Evolutionary conservation across 2,329 filamentous ascomycete species (phyloP).

Genomic region (Amauroascus verrucosus): DNA sequence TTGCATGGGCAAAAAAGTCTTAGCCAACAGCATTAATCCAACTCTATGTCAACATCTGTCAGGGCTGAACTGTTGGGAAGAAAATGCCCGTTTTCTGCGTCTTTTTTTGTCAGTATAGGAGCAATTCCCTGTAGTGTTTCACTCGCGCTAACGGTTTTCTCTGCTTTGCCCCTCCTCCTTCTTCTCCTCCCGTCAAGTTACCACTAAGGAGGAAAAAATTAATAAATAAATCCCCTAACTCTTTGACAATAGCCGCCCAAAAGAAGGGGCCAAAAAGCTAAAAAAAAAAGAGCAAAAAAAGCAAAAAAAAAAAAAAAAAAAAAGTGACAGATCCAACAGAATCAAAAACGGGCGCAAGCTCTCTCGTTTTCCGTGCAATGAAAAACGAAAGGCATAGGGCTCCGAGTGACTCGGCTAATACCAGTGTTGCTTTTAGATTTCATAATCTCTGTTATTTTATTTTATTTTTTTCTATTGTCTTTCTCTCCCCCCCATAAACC

Average conservation of each 20-base stretch:
- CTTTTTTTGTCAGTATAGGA: not conserved
- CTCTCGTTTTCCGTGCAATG: too few relatives aligned
- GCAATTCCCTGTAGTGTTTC: too few relatives aligned
- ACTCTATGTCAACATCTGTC: slow-evolving; percentile 7
- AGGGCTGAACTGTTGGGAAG: not conserved
- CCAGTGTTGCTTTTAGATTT: too few relatives aligned
- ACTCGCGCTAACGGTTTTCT: too few relatives aligned
- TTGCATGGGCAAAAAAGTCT: not conserved
- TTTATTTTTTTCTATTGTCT: not conserved
- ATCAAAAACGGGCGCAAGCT: not conserved
- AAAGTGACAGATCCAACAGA: not conserved
- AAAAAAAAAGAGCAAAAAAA: not conserved
- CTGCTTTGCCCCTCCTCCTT: too few relatives aligned
- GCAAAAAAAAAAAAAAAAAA: not conserved
- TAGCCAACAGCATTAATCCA: slow-evolving; percentile 1
- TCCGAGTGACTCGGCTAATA: not conserved
- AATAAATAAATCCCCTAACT: too few relatives aligned
- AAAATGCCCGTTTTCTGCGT: not conserved
- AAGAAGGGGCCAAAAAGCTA: not conserved
- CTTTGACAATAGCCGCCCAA: too few relatives aligned
- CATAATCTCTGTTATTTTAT: not conserved
- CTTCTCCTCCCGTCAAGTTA: too few relatives aligned
- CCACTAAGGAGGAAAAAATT: too few relatives aligned
- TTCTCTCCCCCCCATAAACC: too few relatives aligned
- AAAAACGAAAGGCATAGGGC: too few relatives aligned